Conservation (phyloP, 2,329 filamentous ascomycete genomes). For the Colletotrichum cereale region DNA sequence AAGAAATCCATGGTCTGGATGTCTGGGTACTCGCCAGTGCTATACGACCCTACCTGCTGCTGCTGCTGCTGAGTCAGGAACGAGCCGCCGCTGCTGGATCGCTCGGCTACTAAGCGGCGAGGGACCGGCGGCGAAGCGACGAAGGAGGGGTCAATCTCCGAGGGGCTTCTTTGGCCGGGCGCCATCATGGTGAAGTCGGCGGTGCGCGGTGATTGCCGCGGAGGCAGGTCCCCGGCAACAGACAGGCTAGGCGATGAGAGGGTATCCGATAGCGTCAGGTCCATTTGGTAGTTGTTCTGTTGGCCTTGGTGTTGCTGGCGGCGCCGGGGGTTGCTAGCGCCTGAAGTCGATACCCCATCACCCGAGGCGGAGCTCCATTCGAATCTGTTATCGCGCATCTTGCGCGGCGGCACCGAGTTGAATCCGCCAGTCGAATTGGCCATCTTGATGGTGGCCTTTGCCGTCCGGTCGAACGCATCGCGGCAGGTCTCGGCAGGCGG, state of each 20-base stretch:
- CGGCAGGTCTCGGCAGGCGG: slow-evolving; percentile 94
- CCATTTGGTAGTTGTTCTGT: slow-evolving; percentile 47
- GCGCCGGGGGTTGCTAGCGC: slow-evolving; percentile 43
- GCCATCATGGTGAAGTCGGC: slow-evolving; percentile 53
- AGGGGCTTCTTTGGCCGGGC: slow-evolving; percentile 47
- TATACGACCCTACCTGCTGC: slow-evolving; percentile 48
- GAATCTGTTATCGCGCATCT: slow-evolving; percentile 37
- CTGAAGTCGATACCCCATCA: slow-evolving; percentile 44
- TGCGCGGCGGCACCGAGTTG: slow-evolving; percentile 55
- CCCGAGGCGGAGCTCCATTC: slow-evolving; percentile 48
- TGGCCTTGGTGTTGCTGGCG: slow-evolving; percentile 43
- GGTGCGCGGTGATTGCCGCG: slow-evolving; percentile 57
- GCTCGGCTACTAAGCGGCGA: slow-evolving; percentile 53
- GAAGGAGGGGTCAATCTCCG: slow-evolving; percentile 56
- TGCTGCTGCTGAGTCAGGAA: slow-evolving; percentile 52
- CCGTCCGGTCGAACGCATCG: slow-evolving; percentile 94
- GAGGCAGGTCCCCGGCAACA: slow-evolving; percentile 50
- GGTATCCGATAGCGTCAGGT: slow-evolving; percentile 54
- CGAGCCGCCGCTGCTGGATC: slow-evolving; percentile 46
- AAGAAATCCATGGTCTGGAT: slow-evolving; percentile 68
- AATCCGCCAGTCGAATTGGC: slow-evolving; percentile 89
- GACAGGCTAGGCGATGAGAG: slow-evolving; percentile 58
- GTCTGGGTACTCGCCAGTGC: slow-evolving; percentile 58
- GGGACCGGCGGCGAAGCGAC: slow-evolving; percentile 59
- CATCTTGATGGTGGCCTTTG: slow-evolving; percentile 96